These are phyloP conservation scores for Asparagopsis taxiformis DNA, from an alignment of 31 red algal species.

Conservation along the genomic window DNA sequence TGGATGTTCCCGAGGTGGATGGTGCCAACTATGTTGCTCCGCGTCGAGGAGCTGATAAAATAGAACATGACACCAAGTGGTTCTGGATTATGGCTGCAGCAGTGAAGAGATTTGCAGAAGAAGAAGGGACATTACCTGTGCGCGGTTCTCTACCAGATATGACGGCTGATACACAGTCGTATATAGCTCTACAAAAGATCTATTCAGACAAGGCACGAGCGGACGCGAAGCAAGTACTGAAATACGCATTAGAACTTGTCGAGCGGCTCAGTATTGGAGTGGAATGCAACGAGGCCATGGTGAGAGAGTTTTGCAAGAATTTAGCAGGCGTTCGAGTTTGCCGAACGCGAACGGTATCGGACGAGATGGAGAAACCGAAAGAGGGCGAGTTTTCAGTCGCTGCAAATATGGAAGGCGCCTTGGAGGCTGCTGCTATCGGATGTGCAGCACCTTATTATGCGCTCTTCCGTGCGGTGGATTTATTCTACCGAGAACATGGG, in stretches of 20 bases:
- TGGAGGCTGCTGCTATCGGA: conserved; percentile 20
- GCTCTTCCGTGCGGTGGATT: conserved; percentile 56
- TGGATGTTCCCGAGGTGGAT: not conserved
- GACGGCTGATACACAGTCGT: conserved; percentile 83
- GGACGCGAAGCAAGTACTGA: conserved; percentile 41
- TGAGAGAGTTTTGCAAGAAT: conserved; percentile 50
- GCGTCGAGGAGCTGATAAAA: too few species aligned
- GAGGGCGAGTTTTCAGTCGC: conserved; percentile 21
- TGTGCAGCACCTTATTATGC: conserved; percentile 47
- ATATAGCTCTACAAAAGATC: conserved; percentile 65
- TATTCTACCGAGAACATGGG: conserved; percentile 38
- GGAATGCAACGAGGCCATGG: conserved; percentile 22
- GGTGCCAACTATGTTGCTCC: conserved; percentile 10
- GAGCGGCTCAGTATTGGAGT: conserved; percentile 10
- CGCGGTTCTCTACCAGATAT: conserved; percentile 83
- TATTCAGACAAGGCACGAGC: conserved; percentile 52
- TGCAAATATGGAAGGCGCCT: conserved; percentile 27
- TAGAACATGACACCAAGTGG: conserved; percentile 10
- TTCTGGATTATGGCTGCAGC: conserved; percentile 73
- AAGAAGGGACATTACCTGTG: conserved; percentile 32
- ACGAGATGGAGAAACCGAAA: conserved; percentile 33
- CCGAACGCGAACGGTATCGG: conserved; percentile 20
- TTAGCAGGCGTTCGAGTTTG: conserved; percentile 30
- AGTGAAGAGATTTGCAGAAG: conserved; percentile 41
- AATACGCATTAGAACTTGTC: conserved; percentile 20